Conservation (phyloP, 106 monocot genomes). For the Agapanthus africanus region DNA sequence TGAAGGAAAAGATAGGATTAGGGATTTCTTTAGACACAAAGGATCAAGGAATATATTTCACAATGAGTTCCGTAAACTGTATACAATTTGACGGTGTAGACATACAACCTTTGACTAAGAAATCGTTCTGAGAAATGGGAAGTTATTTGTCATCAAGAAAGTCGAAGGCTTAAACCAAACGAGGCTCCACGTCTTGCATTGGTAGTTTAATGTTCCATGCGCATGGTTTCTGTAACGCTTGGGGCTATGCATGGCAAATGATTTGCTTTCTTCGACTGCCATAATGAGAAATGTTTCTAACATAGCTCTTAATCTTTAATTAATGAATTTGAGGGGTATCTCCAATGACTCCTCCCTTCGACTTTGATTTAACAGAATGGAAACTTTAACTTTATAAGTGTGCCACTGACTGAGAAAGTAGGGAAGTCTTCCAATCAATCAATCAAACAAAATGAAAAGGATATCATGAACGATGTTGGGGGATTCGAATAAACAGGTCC, state of each 20-base stretch:
- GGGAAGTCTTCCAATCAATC: not conserved
- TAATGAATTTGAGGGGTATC: too few relatives aligned
- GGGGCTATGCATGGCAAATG: too few relatives aligned
- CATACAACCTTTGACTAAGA: not conserved
- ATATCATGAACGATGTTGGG: too few relatives aligned
- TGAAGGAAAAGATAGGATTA: not conserved
- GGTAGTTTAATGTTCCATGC: not conserved
- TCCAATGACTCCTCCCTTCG: not conserved
- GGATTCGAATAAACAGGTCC: too few relatives aligned
- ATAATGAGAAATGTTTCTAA: too few relatives aligned
- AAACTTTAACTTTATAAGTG: not conserved
- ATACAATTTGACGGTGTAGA: not conserved
- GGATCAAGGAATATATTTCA: not conserved
- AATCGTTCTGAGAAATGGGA: not conserved
- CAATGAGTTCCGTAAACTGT: not conserved
- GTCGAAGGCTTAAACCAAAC: not conserved
- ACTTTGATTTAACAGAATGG: not conserved
- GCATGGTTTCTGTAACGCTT: too few relatives aligned
- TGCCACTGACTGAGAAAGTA: not conserved
- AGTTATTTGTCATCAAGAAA: not conserved
- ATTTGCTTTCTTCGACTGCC: too few relatives aligned
- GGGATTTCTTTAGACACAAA: not conserved
- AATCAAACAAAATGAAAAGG: not conserved
- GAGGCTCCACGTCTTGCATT: not conserved
- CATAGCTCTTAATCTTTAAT: too few relatives aligned